Conservation (phyloP, 768 basidiomycete genomes). For the Rhodotorula diobovata region DNA sequence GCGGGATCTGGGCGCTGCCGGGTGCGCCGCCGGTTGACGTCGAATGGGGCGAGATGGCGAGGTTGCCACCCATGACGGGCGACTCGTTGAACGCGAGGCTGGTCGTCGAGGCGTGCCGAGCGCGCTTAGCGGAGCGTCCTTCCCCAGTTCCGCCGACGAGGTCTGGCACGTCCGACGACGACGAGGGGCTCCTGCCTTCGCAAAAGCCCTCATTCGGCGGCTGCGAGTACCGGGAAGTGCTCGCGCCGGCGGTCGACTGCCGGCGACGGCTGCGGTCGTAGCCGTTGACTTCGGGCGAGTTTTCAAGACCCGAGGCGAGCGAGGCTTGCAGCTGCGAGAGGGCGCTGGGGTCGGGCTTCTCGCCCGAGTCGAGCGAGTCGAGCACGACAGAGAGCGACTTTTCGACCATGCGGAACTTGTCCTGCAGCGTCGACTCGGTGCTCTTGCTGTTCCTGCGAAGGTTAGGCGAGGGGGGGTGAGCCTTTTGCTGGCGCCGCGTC, state of each 20-base stretch:
- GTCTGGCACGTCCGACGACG: neutral
- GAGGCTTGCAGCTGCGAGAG: constrained; percentile 21
- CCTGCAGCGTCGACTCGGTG: constrained; percentile 6
- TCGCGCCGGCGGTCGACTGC: neutral
- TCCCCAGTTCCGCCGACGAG: too few relatives aligned
- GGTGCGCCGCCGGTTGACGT: neutral
- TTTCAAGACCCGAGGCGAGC: constrained; percentile 10
- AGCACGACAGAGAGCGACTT: constrained; percentile 20
- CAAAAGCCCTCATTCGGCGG: neutral
- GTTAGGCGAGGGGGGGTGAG: neutral
- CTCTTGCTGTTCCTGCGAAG: constrained; percentile 2
- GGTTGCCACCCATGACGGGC: neutral
- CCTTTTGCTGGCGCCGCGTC: too few relatives aligned
- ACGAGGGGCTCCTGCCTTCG: neutral
- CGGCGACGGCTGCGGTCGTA: neutral
- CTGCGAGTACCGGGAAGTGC: neutral
- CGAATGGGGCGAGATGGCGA: neutral
- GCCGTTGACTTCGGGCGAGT: neutral
- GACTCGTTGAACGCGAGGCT: neutral
- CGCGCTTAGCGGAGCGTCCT: neutral
- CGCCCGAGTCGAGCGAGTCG: constrained; percentile 28
- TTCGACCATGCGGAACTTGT: constrained; percentile 24
- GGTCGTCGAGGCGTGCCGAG: neutral
- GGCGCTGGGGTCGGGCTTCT: constrained; percentile 6
- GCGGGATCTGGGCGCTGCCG: neutral